Percentiles rank a stretch among this genome's conserved stretches.
These are phyloP conservation scores for Phytophthora ramorum DNA, from an alignment of 352 stramenopile species.

Conservation along the genomic window DNA sequence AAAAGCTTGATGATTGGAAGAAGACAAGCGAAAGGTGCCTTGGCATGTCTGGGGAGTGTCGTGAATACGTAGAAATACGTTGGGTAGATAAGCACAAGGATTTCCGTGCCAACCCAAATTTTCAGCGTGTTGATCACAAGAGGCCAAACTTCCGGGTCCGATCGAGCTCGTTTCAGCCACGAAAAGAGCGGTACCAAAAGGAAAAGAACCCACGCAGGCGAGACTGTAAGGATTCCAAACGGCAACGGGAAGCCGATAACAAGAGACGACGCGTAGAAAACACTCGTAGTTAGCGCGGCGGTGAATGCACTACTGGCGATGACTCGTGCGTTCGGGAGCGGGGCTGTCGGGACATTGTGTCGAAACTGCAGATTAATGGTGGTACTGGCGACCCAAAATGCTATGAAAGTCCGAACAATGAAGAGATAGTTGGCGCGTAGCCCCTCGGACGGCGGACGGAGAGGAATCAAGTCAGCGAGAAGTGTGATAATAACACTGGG, in stretches of 20 bases:
- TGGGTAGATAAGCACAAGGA: slow-evolving; percentile 26
- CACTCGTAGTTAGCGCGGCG: not conserved
- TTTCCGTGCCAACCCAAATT: slow-evolving; percentile 1
- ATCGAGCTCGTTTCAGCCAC: not conserved
- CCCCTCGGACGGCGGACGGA: slow-evolving; percentile 3
- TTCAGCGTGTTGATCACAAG: slow-evolving; percentile 8
- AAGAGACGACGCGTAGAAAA: slow-evolving; percentile 8
- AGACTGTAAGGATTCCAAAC: slow-evolving; percentile 30
- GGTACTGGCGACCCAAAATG: slow-evolving; percentile 20
- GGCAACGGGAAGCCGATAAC: slow-evolving; percentile 38
- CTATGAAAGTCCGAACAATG: slow-evolving; percentile 13
- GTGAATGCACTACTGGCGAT: slow-evolving; percentile 1
- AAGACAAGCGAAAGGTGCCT: slow-evolving; percentile 30
- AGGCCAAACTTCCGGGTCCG: slow-evolving; percentile 9
- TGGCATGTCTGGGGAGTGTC: not conserved
- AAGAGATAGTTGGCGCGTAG: slow-evolving; percentile 9
- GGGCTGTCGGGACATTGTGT: slow-evolving; percentile 18
- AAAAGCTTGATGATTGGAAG: slow-evolving; percentile 44
- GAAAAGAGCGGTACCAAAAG: slow-evolving; percentile 5
- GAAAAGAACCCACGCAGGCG: slow-evolving; percentile 10
- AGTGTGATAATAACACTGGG: slow-evolving; percentile 21
- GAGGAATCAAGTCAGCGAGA: slow-evolving; percentile 14
- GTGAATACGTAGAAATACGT: slow-evolving; percentile 30
- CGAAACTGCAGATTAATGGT: slow-evolving; percentile 22
- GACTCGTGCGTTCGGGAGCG: not conserved